These are phyloP conservation scores for Hypericum androsaemum DNA, from an alignment of 345 rosid species.

Conservation along the genomic window DNA sequence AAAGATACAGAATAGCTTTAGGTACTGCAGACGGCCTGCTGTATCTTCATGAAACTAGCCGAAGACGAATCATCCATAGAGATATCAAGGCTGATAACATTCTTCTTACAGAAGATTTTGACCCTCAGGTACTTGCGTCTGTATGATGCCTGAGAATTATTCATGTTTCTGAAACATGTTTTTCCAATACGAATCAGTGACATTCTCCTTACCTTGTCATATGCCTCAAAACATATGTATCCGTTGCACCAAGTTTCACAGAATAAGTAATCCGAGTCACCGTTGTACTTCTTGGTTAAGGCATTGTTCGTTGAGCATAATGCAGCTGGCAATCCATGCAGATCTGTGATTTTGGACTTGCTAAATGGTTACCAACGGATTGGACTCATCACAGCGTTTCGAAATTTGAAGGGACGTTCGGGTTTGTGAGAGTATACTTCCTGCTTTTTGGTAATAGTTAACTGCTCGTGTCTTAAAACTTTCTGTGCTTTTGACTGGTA, in stretches of 20 bases:
- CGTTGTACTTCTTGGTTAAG: too few relatives aligned
- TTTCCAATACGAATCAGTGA: too few relatives aligned
- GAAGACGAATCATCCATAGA: slow-evolving; percentile 81
- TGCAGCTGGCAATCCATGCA: slow-evolving; percentile 11
- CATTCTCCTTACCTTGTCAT: too few relatives aligned
- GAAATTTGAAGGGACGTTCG: slow-evolving; percentile 93
- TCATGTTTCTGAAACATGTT: too few relatives aligned
- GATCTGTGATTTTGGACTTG: slow-evolving; percentile 93
- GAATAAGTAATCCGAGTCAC: too few relatives aligned
- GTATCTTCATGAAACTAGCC: slow-evolving; percentile 83
- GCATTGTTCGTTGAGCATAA: too few relatives aligned
- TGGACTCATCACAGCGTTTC: slow-evolving; percentile 78
- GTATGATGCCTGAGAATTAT: too few relatives aligned
- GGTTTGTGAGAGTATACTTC: slow-evolving; percentile 35
- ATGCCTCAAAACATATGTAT: too few relatives aligned
- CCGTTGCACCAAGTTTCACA: too few relatives aligned
- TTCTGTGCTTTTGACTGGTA: slow-evolving; percentile 19
- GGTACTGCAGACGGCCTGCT: slow-evolving; percentile 77
- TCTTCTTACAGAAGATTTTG: slow-evolving; percentile 77
- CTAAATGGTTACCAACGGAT: slow-evolving; percentile 87
- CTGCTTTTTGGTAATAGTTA: neutral
- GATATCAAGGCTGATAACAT: slow-evolving; percentile 93
- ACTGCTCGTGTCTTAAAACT: neutral
- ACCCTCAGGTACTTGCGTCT: slow-evolving; percentile 89
- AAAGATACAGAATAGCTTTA: slow-evolving; percentile 73